phyloP scores from a whole-genome alignment of 2,329 filamentous ascomycete species.

The Emericellopsis cladophorae region DNA sequence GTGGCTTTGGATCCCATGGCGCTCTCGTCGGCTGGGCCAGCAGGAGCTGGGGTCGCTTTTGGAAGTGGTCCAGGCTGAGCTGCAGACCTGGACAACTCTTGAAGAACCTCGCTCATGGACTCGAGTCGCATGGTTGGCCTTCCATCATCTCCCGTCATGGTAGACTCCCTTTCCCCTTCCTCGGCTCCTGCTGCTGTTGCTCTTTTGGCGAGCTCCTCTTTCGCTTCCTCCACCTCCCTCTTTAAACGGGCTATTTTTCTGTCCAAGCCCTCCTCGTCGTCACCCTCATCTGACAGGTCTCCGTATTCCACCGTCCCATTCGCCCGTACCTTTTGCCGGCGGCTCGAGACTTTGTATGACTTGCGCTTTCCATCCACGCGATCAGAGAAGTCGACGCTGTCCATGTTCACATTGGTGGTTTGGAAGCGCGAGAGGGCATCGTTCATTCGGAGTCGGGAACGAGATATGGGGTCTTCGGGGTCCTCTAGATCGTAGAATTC shows the following conservation, averaged over 20 bases:
- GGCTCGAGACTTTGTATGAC: slow-evolving; percentile 66
- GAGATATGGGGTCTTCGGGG: slow-evolving; percentile 57
- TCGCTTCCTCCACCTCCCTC: slow-evolving; percentile 68
- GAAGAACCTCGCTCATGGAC: slow-evolving; percentile 59
- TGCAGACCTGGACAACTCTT: slow-evolving; percentile 38
- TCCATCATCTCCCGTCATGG: not conserved
- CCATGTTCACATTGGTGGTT: slow-evolving; percentile 61
- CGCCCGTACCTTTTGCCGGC: slow-evolving; percentile 48
- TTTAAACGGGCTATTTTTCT: slow-evolving; percentile 70
- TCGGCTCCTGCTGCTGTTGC: slow-evolving; percentile 29
- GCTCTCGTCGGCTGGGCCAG: not conserved
- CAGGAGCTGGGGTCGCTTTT: not conserved
- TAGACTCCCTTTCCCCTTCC: slow-evolving; percentile 34
- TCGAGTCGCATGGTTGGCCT: slow-evolving; percentile 28
- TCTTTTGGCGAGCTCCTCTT: slow-evolving; percentile 45
- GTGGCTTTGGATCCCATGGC: slow-evolving; percentile 21
- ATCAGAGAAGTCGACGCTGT: slow-evolving; percentile 79
- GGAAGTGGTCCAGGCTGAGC: not conserved
- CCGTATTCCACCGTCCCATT: slow-evolving; percentile 56
- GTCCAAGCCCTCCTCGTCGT: slow-evolving; percentile 58
- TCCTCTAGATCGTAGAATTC: slow-evolving; percentile 52
- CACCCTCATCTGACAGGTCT: slow-evolving; percentile 64
- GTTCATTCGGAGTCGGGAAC: slow-evolving; percentile 61
- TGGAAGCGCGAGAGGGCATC: slow-evolving; percentile 72
- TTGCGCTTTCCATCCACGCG: slow-evolving; percentile 71